phyloP scores from a whole-genome alignment of 768 basidiomycete species.

The Infundibulicybe gibba region DNA sequence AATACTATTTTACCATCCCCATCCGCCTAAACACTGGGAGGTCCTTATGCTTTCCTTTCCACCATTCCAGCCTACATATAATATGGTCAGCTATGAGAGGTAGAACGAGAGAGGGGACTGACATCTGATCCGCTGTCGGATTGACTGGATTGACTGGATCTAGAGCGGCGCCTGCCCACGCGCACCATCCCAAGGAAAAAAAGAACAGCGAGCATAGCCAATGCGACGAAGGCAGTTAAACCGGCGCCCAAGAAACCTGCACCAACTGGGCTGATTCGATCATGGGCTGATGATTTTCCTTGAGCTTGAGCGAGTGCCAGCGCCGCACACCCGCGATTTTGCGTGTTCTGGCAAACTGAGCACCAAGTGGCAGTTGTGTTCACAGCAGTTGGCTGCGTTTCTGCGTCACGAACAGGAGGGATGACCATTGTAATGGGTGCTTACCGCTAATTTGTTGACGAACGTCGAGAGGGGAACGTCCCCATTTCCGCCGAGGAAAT shows the following conservation, averaged over 20 bases:
- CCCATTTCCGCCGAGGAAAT: conserved; percentile 36
- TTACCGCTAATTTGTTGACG: conserved; percentile 33
- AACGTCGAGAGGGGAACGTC: conserved; percentile 57
- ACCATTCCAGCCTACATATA: too few species aligned
- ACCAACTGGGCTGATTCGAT: conserved; percentile 47
- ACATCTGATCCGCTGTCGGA: too few species aligned
- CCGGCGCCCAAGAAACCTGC: conserved; percentile 71
- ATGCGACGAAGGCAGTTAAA: conserved; percentile 38
- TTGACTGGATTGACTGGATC: too few species aligned
- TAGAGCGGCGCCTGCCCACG: conserved; percentile 10
- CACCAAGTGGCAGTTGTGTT: conserved; percentile 45
- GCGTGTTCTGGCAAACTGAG: conserved; percentile 48
- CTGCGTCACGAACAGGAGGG: too few species aligned
- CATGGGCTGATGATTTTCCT: conserved; percentile 19
- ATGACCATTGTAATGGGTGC: neutral
- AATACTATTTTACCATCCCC: too few species aligned
- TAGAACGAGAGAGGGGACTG: too few species aligned
- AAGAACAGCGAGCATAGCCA: conserved; percentile 33
- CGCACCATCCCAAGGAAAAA: conserved; percentile 36
- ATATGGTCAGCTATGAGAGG: too few species aligned
- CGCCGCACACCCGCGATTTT: conserved; percentile 54
- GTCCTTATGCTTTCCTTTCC: too few species aligned
- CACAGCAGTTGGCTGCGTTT: too few species aligned
- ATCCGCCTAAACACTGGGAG: too few species aligned
- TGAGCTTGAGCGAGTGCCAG: conserved; percentile 34